Percentiles rank a stretch among this genome's conserved stretches.
phyloP scores from a whole-genome alignment of 345 rosid species.

The Gossypium anomalum region DNA sequence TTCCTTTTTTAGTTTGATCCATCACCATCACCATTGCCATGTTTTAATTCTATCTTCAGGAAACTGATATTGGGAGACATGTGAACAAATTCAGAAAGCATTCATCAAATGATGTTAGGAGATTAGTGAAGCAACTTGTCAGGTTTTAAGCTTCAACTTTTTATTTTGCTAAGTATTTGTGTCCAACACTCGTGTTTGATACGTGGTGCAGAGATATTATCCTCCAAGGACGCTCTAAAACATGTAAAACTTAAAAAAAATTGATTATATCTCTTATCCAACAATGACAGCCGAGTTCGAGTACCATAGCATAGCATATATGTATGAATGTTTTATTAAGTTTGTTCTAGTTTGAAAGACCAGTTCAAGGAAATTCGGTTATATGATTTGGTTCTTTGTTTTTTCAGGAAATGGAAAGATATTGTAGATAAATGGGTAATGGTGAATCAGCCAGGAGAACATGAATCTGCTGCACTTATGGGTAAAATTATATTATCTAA shows the following conservation, averaged over 20 bases:
- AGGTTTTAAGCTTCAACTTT: conserved; percentile 24
- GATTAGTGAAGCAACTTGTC: conserved; percentile 68
- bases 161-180: not conserved
- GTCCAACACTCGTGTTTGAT: not conserved
- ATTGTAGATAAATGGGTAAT: conserved; percentile 91
- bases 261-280: not conserved
- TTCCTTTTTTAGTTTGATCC: not conserved
- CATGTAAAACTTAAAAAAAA: too few species aligned
- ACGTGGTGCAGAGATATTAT: too few species aligned
- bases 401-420: conserved; percentile 88
- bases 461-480: conserved; percentile 61
- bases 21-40: not conserved
- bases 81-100: conserved; percentile 57
- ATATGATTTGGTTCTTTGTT: conserved; percentile 15
- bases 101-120: conserved; percentile 51
- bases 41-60: conserved; percentile 37
- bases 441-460: conserved; percentile 70
- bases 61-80: conserved; percentile 70
- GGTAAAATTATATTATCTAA: conserved; percentile 36
- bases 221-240: too few species aligned
- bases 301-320: not conserved
- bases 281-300: not conserved
- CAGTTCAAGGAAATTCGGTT: not conserved
- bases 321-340: not conserved
- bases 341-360: not conserved